Conservation (phyloP, 1,139 yeast genomes). For the Yamadazyma triangularis region DNA sequence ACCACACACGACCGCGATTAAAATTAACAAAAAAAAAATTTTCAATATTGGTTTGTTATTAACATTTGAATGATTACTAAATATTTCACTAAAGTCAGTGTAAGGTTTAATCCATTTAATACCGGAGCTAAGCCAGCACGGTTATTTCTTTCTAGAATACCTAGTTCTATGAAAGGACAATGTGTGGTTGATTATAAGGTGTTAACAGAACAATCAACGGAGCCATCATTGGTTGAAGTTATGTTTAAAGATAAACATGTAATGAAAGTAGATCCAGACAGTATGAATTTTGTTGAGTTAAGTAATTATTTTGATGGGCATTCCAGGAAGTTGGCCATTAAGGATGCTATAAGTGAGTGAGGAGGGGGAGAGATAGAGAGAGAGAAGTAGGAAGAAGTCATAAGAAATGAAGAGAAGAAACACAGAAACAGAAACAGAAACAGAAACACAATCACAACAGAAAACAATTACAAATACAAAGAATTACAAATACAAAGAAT, state of each 20-base stretch:
- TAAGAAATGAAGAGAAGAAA: too few species aligned
- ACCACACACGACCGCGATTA: too few species aligned
- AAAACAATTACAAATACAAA: too few species aligned
- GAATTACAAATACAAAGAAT: too few species aligned
- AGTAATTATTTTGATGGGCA: constrained; percentile 59
- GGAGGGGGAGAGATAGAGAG: constrained; percentile 3
- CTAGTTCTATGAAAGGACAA: constrained; percentile 55
- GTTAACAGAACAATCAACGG: constrained; percentile 39
- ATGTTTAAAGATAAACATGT: constrained; percentile 78
- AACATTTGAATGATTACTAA: constrained; percentile 95
- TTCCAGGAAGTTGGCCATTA: constrained; percentile 62
- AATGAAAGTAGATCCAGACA: constrained; percentile 63
- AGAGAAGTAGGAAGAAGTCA: too few species aligned
- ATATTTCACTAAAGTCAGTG: constrained; percentile 72
- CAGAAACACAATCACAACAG: too few species aligned
- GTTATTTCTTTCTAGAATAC: constrained; percentile 73
- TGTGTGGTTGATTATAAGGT: constrained; percentile 54
- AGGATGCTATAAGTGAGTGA: constrained; percentile 50
- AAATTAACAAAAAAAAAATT: too few species aligned
- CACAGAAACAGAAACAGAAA: too few species aligned
- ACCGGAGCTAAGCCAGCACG: constrained; percentile 78
- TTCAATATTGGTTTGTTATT: too few species aligned
- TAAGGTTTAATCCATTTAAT: constrained; percentile 75
- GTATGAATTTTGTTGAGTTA: constrained; percentile 49
- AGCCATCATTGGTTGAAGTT: constrained; percentile 61